Conservation (phyloP, 495 filamentous ascomycete genomes). For the Physcia stellaris region DNA sequence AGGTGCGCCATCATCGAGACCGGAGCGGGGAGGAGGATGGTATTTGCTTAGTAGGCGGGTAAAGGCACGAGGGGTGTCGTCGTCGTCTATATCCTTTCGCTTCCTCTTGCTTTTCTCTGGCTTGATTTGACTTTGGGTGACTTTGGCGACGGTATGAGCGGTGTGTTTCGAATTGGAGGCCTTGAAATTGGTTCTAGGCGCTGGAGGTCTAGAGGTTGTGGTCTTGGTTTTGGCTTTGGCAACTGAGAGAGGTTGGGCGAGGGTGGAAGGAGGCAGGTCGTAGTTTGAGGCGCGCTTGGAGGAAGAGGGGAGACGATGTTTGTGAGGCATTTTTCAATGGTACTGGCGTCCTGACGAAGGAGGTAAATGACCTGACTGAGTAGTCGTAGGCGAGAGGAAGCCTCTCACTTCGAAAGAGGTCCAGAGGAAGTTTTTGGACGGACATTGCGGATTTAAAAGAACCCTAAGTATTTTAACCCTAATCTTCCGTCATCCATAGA, state of each 20-base stretch:
- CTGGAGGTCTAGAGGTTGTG: conserved; percentile 16
- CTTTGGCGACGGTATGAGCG: conserved; percentile 10
- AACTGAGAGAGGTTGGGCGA: conserved; percentile 57
- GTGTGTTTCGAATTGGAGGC: conserved; percentile 11
- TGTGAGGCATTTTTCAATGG: conserved; percentile 77
- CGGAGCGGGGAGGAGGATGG: conserved; percentile 36
- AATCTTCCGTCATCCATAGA: too few relatives aligned
- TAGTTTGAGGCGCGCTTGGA: conserved; percentile 33
- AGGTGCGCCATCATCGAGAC: conserved; percentile 54
- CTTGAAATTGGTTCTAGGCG: too few relatives aligned
- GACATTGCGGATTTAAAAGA: too few relatives aligned
- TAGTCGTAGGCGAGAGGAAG: too few relatives aligned
- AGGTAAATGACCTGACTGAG: too few relatives aligned
- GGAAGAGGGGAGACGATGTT: conserved; percentile 52
- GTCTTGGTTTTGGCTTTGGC: conserved; percentile 20
- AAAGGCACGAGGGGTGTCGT: conserved; percentile 84
- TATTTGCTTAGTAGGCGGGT: conserved; percentile 58
- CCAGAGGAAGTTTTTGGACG: too few relatives aligned
- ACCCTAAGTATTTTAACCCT: too few relatives aligned
- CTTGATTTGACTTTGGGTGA: conserved; percentile 26
- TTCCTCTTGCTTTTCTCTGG: conserved; percentile 35
- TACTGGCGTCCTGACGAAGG: too few relatives aligned
- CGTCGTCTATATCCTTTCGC: conserved; percentile 32
- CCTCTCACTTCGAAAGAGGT: too few relatives aligned
- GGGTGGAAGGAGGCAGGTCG: conserved; percentile 59